These are phyloP conservation scores for Fusarium aywerte DNA, from an alignment of 2,329 filamentous ascomycete genomes.

Conservation along the genomic window DNA sequence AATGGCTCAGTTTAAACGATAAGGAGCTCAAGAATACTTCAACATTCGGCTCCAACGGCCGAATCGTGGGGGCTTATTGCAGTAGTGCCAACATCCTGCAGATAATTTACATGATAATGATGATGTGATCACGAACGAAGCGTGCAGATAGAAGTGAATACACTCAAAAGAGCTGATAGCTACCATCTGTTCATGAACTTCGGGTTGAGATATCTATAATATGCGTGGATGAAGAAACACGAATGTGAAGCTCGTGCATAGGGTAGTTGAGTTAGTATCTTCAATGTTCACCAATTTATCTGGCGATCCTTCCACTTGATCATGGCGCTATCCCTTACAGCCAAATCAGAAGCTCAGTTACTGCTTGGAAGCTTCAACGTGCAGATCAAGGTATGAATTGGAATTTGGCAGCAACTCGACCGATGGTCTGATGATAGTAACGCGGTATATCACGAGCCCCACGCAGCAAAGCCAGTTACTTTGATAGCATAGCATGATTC, in stretches of 20 bases:
- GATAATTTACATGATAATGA: neutral
- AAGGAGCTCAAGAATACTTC: slow-evolving; percentile 7
- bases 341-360: neutral
- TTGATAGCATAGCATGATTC: slow-evolving; percentile 13
- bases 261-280: neutral
- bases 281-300: neutral
- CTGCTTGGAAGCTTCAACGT: neutral
- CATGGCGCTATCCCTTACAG: neutral
- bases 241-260: neutral
- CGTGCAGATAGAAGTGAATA: fast-evolving
- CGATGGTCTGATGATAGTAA: slow-evolving; percentile 32
- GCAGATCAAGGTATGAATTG: neutral
- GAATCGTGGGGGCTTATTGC: slow-evolving; percentile 18
- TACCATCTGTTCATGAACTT: neutral
- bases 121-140: slow-evolving; percentile 2
- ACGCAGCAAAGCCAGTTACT: neutral
- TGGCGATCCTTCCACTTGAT: neutral
- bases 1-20: slow-evolving; percentile 6
- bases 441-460: neutral
- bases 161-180: neutral
- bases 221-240: neutral
- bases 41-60: neutral
- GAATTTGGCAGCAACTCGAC: neutral
- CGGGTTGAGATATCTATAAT: neutral
- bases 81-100: slow-evolving; percentile 20